phyloP scores from a whole-genome alignment of 2,329 filamentous ascomycete genomes.

The Sporothrix euskadiensis region DNA sequence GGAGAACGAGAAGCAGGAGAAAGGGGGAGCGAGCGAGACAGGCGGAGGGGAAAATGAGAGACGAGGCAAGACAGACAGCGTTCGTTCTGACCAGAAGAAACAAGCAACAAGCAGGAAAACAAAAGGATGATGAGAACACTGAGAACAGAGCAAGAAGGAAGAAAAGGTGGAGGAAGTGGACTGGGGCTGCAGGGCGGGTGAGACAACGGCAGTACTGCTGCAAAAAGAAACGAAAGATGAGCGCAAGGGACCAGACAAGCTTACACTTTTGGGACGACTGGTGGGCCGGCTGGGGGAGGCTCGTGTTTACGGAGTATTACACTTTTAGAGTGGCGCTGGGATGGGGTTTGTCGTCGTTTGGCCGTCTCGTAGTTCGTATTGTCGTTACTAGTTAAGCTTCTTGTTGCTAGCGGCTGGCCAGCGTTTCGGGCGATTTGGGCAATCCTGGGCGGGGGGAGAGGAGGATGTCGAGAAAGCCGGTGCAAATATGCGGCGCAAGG shows the following conservation, averaged over 20 bases:
- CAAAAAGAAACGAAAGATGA: slow-evolving; percentile 13
- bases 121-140: not conserved
- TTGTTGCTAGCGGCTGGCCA: slow-evolving; percentile 8
- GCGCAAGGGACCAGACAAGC: not conserved
- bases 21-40: slow-evolving; percentile 8
- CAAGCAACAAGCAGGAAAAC: not conserved
- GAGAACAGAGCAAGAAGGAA: not conserved
- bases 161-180: slow-evolving; percentile 7
- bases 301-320: slow-evolving; percentile 24
- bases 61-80: not conserved
- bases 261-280: not conserved
- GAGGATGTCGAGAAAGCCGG: not conserved
- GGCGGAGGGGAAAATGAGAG: not conserved
- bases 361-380: slow-evolving; percentile 1
- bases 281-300: not conserved
- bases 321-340: slow-evolving; percentile 13
- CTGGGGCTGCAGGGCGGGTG: not conserved
- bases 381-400: slow-evolving; percentile 9
- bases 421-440: not conserved
- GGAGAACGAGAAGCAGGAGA: slow-evolving; percentile 1
- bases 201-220: not conserved
- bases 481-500: not conserved
- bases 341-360: slow-evolving; percentile 1
- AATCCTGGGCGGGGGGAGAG: not conserved
- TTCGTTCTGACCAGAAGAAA: not conserved